Base-by-base conservation (phyloP, 129 eudicot genomes). In the Scalesia atractyloides region DNA sequence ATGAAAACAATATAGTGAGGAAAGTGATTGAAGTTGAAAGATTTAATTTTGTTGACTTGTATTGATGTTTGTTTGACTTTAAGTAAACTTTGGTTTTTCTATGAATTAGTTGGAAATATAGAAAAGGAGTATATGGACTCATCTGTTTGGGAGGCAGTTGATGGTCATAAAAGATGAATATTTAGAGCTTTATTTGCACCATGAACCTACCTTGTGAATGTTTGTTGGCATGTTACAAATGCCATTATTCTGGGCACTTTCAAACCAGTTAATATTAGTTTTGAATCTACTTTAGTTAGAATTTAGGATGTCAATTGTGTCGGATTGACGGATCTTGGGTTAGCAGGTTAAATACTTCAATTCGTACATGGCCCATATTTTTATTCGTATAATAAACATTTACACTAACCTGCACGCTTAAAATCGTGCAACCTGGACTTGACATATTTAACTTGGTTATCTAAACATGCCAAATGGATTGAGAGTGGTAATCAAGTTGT, bases 11-110 rank as follows among this genome's bases (percentile, higher is more conserved):
- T 11, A 43, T 39, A 72, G 52, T 30, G 68, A 19, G 74, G 81
- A 69, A 75, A 75, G 66, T 81, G 73, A 81, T 75, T 75, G 84
- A 81, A 81, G 84, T 81, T 65, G 76, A 75, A 75, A 69, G 76
- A 48, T 81, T 34, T 54, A 64, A 69, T 30, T 75, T 62, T 81
- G 73, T 75, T 64, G 72, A 63, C 68, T 73, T 73, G 57, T 64
- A 26, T 64, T 65, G 18, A 78, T 56, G 56, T 48, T 56, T 66
- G n/a, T 62, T 59, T 34, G 77, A 59, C 70, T 53, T 69, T 54
- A 51, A 61, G 37, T 59, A 68, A 44, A 68, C 53, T 80, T 80
- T 75, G 73, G 73, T 61, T 81, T 70, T 62, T 81, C 19, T 52
- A 44, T 73, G 80, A 22, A 44, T 64, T 76, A 53, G 77, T 52